Evolutionary conservation across 2,329 filamentous ascomycete genomes (phyloP).

Genomic region (Raffaelea arxii): DNA sequence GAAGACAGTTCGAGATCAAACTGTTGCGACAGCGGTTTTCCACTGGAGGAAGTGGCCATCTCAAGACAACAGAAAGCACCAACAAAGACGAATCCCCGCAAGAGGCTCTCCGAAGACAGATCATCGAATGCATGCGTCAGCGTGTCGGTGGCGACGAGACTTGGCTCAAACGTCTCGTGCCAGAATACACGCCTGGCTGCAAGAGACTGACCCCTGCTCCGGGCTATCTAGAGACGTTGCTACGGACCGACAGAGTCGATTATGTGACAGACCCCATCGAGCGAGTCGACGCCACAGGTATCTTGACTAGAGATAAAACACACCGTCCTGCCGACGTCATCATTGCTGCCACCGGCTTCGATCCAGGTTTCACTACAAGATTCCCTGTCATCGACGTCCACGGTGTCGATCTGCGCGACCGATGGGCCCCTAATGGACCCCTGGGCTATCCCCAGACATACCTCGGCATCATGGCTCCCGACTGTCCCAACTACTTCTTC

Average conservation of each 20-base stretch:
- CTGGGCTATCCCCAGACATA: conserved; percentile 13
- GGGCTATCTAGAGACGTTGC: conserved; percentile 18
- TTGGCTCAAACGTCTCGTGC: conserved; percentile 9
- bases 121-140: conserved; percentile 2
- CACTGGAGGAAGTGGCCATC: too few species aligned
- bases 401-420: conserved; percentile 12
- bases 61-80: too few species aligned
- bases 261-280: conserved; percentile 21
- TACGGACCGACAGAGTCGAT: conserved; percentile 18
- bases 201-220: conserved; percentile 18
- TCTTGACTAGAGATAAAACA: conserved; percentile 17
- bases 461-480: conserved; percentile 17
- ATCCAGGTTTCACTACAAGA: conserved; percentile 14
- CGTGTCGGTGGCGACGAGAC: conserved; percentile 5
- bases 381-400: conserved; percentile 14
- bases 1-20: not conserved
- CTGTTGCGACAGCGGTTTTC: not conserved
- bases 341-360: conserved; percentile 19
- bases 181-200: conserved; percentile 14
- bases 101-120: not conserved
- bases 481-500: conserved; percentile 20
- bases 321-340: conserved; percentile 21
- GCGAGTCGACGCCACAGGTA: conserved; percentile 18
- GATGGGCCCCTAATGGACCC: conserved; percentile 13
- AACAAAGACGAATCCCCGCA: not conserved